phyloP scores from a whole-genome alignment of 2,329 filamentous ascomycete species.

The Diplodia scrobiculata region DNA sequence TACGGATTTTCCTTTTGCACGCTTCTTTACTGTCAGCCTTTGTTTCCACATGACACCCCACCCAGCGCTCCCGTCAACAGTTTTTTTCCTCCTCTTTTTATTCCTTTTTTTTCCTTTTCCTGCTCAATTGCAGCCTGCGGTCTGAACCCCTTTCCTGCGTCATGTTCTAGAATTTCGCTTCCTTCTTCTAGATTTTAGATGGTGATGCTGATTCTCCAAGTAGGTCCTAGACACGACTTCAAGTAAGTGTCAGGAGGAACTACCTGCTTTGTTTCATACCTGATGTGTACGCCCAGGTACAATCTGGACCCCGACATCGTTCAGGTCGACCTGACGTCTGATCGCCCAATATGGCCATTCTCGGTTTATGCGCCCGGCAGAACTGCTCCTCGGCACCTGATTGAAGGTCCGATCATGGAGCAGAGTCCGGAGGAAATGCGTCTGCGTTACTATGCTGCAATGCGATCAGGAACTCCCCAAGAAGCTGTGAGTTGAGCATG shows the following conservation, averaged over 20 bases:
- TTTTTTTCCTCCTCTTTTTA: neutral
- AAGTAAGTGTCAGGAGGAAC: neutral
- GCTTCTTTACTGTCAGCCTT: slow-evolving; percentile 6
- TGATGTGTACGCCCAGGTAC: neutral
- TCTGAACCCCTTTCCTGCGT: neutral
- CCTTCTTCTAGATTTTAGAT: neutral
- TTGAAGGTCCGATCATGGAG: slow-evolving; percentile 76
- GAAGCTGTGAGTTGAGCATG: slow-evolving; percentile 50
- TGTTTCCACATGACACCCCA: neutral
- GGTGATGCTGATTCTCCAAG: neutral
- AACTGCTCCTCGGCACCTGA: slow-evolving; percentile 77
- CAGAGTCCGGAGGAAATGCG: slow-evolving; percentile 88
- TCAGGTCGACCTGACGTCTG: slow-evolving; percentile 63
- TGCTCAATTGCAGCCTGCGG: neutral
- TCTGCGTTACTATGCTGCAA: slow-evolving; percentile 67
- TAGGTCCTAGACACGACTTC: slow-evolving; percentile 28
- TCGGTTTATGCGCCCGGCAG: slow-evolving; percentile 80
- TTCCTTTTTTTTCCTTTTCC: neutral
- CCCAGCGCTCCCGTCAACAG: neutral
- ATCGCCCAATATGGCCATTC: slow-evolving; percentile 80
- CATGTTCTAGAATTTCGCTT: neutral
- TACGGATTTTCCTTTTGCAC: slow-evolving; percentile 33
- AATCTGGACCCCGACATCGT: slow-evolving; percentile 37
- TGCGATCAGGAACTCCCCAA: slow-evolving; percentile 61
- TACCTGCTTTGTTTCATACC: too few relatives aligned